Percentiles rank a stretch among this genome's conserved stretches.
phyloP scores from a whole-genome alignment of 441 rosid genomes.

The Populus hybrid region DNA sequence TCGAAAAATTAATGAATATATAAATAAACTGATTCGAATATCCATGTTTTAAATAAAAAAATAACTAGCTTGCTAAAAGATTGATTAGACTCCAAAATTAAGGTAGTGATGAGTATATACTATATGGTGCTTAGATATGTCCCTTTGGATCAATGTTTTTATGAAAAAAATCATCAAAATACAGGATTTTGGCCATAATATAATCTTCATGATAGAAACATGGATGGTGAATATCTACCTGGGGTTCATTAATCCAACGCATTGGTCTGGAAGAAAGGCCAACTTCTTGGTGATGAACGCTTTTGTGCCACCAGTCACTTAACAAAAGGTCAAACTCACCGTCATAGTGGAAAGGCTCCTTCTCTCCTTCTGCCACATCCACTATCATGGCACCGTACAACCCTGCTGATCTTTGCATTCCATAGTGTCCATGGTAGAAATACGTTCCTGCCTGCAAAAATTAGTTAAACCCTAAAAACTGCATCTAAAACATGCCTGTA shows the following conservation, averaged over 20 bases:
- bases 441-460: constrained; percentile 70
- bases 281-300: constrained; percentile 39
- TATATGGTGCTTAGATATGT: neutral
- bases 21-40: no score
- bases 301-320: constrained; percentile 87
- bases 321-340: constrained; percentile 58
- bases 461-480: neutral
- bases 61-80: neutral
- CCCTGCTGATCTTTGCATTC: constrained; percentile 90
- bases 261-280: constrained; percentile 60
- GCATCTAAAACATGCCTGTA: neutral
- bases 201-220: neutral
- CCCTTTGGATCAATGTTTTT: neutral
- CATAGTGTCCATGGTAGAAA: constrained; percentile 79
- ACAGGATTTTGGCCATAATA: neutral
- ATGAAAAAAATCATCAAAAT: neutral
- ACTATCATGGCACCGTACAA: constrained; percentile 66
- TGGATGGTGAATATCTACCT: constrained; percentile 34
- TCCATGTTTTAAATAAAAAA: no score
- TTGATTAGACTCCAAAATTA: neutral
- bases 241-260: constrained; percentile 80
- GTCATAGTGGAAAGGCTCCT: constrained; percentile 61
- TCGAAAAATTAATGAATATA: no score
- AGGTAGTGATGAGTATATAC: neutral
- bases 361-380: constrained; percentile 47